Conservation (phyloP, 345 rosid species). For the Erodium maritimum region DNA sequence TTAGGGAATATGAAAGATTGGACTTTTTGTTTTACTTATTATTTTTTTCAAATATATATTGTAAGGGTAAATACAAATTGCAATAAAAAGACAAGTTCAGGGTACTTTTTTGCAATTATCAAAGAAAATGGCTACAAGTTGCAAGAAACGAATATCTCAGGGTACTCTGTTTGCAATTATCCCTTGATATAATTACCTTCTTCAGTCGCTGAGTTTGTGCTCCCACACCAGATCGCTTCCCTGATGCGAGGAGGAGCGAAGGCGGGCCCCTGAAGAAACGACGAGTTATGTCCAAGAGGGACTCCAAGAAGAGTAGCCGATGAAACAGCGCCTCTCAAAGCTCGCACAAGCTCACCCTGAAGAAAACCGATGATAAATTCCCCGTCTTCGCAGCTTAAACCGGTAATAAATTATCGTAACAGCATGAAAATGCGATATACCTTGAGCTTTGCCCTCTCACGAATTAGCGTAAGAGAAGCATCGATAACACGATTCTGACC, state of each 20-base stretch:
- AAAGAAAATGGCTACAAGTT: no score
- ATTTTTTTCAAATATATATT: no score
- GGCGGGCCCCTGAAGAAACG: slow-evolving; percentile 98
- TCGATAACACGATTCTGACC: slow-evolving; percentile 90
- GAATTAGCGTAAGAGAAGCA: slow-evolving; percentile 92
- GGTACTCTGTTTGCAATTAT: no score
- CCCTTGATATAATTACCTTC: slow-evolving; percentile 47
- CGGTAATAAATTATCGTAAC: no score
- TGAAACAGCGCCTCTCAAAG: slow-evolving; percentile 67
- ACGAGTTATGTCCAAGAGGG: slow-evolving; percentile 92
- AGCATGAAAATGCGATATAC: slow-evolving; percentile 15
- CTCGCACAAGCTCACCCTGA: slow-evolving; percentile 86
- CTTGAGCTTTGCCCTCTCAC: slow-evolving; percentile 95
- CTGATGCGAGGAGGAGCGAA: slow-evolving; percentile 96
- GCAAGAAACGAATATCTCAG: no score
- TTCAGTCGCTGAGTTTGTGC: slow-evolving; percentile 89
- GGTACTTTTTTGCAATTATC: no score
- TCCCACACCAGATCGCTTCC: slow-evolving; percentile 99
- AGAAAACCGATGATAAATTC: slow-evolving; percentile 2
- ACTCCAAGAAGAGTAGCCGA: slow-evolving; percentile 80
- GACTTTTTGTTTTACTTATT: no score
- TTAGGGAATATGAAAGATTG: no score
- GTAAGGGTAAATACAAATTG: no score
- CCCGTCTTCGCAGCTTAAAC: background rate
- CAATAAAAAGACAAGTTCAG: no score